Evolutionary conservation across 805 yeast genomes (phyloP).

Genomic region (Candida golubevii): DNA sequence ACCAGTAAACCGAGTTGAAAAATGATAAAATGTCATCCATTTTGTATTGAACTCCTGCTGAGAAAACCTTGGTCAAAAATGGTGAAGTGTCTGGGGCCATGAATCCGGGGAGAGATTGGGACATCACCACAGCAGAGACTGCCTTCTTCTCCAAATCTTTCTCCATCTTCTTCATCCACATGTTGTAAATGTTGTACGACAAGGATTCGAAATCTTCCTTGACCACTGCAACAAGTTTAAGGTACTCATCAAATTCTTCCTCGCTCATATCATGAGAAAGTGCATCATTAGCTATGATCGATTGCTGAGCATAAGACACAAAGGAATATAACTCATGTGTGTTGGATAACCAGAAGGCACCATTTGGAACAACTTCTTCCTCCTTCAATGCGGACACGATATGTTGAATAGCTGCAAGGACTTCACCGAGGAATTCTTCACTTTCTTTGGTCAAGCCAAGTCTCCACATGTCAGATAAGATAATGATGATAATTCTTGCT

Average conservation of each 20-base stretch:
- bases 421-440: slow-evolving; percentile 87
- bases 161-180: slow-evolving; percentile 96
- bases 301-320: slow-evolving; percentile 88
- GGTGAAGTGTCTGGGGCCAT: slow-evolving; percentile 80
- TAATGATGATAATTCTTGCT: slow-evolving; percentile 87
- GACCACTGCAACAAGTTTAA: slow-evolving; percentile 82
- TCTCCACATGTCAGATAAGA: slow-evolving; percentile 97
- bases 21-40: slow-evolving; percentile 93
- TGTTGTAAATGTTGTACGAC: slow-evolving; percentile 89
- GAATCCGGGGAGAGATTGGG: slow-evolving; percentile 95
- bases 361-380: slow-evolving; percentile 83
- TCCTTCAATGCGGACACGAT: slow-evolving; percentile 77
- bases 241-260: slow-evolving; percentile 84
- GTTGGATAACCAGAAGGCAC: slow-evolving; percentile 96
- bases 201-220: slow-evolving; percentile 92
- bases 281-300: slow-evolving; percentile 81
- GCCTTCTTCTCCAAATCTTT: slow-evolving; percentile 87
- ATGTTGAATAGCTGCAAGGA: slow-evolving; percentile 78
- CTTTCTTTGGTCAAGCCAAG: slow-evolving; percentile 88
- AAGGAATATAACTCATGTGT: slow-evolving; percentile 94
- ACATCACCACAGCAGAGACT: slow-evolving; percentile 89
- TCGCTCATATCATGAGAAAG: slow-evolving; percentile 81
- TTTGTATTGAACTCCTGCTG: slow-evolving; percentile 65
- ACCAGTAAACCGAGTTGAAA: slow-evolving; percentile 87
- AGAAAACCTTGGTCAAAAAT: slow-evolving; percentile 78